Base-by-base conservation (phyloP, 441 rosid genomes). In the Arabidopsis hybrid region DNA sequence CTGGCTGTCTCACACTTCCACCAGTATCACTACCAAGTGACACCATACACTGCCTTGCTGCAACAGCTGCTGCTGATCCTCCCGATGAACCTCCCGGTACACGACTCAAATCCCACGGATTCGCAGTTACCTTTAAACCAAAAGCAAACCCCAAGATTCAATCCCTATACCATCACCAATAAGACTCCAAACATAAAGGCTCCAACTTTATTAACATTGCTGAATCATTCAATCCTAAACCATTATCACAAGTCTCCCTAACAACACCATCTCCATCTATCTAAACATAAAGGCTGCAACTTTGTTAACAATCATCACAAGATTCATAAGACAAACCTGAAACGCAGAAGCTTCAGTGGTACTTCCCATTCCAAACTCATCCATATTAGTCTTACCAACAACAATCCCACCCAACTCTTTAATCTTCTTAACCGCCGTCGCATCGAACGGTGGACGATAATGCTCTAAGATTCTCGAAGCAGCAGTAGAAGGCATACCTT, bases 11-110 rank as follows among this genome's bases (percentile, higher is more conserved):
- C 60, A 94, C 97, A 75, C 99, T 94, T 69, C 97, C 97, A 66
- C 97, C 99, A 11, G 99, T 92, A 84, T 94, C 99, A 82, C 99
- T 94, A 36, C 99, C 99, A 72, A 93, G 90, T 1, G 98, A 85
- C 34, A 90, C 97, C 51, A 86, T 83, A 61, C 98, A 90, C 74
- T 93, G 97, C 81, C 95, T 82, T 17, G 97, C 93, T 43, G 97
- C 88, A 75, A 94, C 98, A 60, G 98, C 93, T 13, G 96, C 96
- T 47, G 96, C 98, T 4, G 98, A 93, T 14, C 98, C 97, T 62
- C 96, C 95, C 5, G 98, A 93, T 43, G 98, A 93, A 69, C 97
- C 98, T 73, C 95, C 96, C 1, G 98, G 95, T 31, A 94, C 98
- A 32, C 97, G 89, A 40, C 85, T 84, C 72, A 91, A 32, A 71